Evolutionary conservation across 768 basidiomycete species (phyloP), one percentile per base, ranked within the genome.

Genomic region (Lentinula sp.): DNA sequence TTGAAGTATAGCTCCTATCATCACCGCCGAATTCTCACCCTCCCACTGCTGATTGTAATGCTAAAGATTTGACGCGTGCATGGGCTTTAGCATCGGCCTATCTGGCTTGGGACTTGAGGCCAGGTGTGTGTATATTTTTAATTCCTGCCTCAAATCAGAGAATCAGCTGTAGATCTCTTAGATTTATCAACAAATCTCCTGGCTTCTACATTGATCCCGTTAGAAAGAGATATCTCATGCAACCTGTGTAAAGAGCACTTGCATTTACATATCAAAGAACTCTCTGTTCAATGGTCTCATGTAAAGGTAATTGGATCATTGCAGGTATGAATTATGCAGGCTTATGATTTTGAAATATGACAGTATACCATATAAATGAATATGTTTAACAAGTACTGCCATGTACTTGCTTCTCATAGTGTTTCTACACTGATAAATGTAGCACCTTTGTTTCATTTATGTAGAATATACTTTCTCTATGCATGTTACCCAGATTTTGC

Each of bases 71-170:
- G 41, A 88, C 88, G 10, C 75, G 90, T 49, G 90, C 91, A 7
- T 93, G 90, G 90, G 88, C 90, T 12, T 73, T 93, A 36, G 90
- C 91, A 20, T 84, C 87, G 1, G 90, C 90, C 12, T 91, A 91
- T 73, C 81, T 93, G 6, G 88, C 87, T 10, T 92, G 90, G 90
- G 90, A 91, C 72, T 87, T 88, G 36, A 78, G 88, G 59, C 88
- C 90, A 65, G 90, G 89, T 91, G 68, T 62, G 81, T 46, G 6
- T 9, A 23, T 23, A 23, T 46, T 16, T 18, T 28, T 41, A 42
- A 57, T 4, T 50, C n/a, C 12, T 53, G 51, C 16, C 45, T 15
- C 41, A 35, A 45, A 20, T 48, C 16, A 61, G 42, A 62, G 9
- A 35, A 18, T 16, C 16, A 15, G 66, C 67, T 39, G 67, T 62